Conservation (phyloP, 2,329 filamentous ascomycete genomes). For the Penicillium janthinellum region DNA sequence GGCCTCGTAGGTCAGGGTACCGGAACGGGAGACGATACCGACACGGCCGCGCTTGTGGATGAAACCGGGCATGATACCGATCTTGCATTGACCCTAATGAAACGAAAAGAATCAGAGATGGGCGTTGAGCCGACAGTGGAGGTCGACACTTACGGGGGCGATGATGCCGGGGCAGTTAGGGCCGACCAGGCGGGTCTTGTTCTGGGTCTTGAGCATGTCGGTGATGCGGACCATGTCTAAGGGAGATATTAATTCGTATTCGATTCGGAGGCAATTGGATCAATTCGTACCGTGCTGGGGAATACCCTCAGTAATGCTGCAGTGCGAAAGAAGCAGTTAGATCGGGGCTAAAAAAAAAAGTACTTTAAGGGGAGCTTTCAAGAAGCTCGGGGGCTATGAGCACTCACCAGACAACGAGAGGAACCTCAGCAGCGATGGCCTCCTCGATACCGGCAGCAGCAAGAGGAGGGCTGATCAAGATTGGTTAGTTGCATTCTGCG, state of each 20-base stretch:
- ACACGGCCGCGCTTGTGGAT: constrained; percentile 99
- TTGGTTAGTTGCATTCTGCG: constrained; percentile 19
- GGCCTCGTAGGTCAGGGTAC: constrained; percentile 98
- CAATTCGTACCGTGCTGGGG: constrained; percentile 82
- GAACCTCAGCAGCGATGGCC: constrained; percentile 88
- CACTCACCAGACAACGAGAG: constrained; percentile 79
- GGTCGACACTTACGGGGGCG: constrained; percentile 59
- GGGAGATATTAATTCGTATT: constrained; percentile 20
- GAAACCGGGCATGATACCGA: constrained; percentile 99
- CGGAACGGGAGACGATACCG: constrained; percentile 96
- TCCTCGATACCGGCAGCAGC: constrained; percentile 96
- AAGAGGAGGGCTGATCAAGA: constrained; percentile 70
- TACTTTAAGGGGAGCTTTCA: constrained; percentile 8
- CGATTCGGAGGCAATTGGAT: constrained; percentile 2
- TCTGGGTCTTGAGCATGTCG: constrained; percentile 94
- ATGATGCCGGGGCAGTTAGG: constrained; percentile 99
- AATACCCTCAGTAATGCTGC: constrained; percentile 89
- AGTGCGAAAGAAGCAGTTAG: constrained; percentile 12
- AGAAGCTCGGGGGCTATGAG: constrained; percentile 17
- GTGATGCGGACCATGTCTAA: constrained; percentile 98
- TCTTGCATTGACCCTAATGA: constrained; percentile 89
- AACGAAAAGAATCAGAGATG: constrained; percentile 29
- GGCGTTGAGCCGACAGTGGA: background rate
- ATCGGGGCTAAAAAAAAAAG: constrained; percentile 4
- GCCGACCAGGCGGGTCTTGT: constrained; percentile 93